These are phyloP conservation scores for Mrakia hoshinonis DNA, from an alignment of 768 basidiomycete genomes.

Conservation along the genomic window DNA sequence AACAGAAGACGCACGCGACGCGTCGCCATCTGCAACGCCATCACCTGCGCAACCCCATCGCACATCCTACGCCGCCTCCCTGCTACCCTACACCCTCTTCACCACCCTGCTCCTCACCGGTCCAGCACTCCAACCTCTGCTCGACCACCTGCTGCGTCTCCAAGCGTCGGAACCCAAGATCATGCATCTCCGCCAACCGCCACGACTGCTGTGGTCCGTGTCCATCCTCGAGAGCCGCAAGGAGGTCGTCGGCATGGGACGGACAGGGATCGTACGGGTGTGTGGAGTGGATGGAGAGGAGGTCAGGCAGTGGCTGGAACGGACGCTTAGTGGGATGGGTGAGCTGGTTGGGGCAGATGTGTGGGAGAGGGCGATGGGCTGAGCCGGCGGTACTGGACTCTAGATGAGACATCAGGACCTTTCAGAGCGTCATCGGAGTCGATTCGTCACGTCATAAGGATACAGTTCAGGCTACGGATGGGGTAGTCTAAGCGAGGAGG, in stretches of 20 bases:
- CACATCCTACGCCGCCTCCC: constrained; percentile 18
- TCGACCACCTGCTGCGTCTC: constrained; percentile 11
- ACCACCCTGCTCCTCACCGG: constrained; percentile 24
- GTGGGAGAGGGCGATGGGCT: constrained; percentile 28
- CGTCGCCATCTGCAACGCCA: not conserved
- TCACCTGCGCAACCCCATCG: not conserved
- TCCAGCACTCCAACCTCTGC: constrained; percentile 12
- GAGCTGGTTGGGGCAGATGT: constrained; percentile 18
- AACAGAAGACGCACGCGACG: not conserved
- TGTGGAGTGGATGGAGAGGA: constrained; percentile 23
- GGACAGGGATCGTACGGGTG: constrained; percentile 24
- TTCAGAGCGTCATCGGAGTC: no score
- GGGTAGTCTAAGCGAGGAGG: not conserved
- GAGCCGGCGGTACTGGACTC: not conserved
- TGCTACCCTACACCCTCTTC: constrained; percentile 21
- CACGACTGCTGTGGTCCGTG: constrained; percentile 17
- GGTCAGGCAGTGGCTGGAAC: constrained; percentile 20
- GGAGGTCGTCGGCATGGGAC: constrained; percentile 13
- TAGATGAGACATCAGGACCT: no score
- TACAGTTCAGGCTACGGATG: not conserved
- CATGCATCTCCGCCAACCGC: not conserved
- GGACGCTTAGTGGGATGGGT: not conserved
- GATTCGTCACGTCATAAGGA: not conserved
- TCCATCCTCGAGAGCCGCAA: not conserved
- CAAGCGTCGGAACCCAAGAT: constrained; percentile 23